These are phyloP conservation scores for Pythium pyrilobum DNA, from an alignment of 352 stramenopile genomes.

Conservation along the genomic window DNA sequence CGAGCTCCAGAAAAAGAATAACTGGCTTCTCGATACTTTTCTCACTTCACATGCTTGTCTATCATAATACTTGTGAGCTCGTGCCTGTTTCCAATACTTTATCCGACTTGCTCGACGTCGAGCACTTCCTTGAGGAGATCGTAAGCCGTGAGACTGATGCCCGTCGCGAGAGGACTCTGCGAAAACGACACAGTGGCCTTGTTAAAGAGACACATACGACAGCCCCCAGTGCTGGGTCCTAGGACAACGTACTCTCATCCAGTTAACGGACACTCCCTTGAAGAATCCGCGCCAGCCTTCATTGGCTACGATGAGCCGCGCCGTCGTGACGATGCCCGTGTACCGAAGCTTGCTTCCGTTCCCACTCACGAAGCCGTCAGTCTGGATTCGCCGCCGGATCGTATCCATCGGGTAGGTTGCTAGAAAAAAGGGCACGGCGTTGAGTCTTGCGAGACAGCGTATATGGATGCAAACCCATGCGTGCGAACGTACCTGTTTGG, in stretches of 20 bases:
- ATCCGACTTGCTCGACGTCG: conserved; percentile 57
- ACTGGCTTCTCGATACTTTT: no score
- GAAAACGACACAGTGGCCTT: not conserved
- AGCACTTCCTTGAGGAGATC: conserved; percentile 85
- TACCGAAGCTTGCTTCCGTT: conserved; percentile 40
- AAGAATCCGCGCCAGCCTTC: conserved; percentile 83
- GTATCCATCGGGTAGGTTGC: conserved; percentile 84
- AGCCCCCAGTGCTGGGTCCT: no score
- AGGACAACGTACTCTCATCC: conserved; percentile 52
- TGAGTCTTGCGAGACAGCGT: no score
- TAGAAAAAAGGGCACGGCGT: no score
- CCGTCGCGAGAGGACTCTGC: conserved; percentile 77
- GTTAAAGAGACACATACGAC: not conserved
- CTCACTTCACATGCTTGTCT: not conserved
- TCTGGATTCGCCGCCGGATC: conserved; percentile 79
- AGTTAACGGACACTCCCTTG: conserved; percentile 85
- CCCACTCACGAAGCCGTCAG: conserved; percentile 68
- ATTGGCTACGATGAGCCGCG: conserved; percentile 58
- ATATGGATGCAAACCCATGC: not conserved
- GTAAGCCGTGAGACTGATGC: conserved; percentile 84
- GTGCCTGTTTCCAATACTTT: conserved; percentile 6
- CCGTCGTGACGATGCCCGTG: conserved; percentile 59
- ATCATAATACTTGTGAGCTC: not conserved
- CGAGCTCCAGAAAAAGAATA: no score
- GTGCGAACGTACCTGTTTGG: conserved; percentile 54